Evolutionary conservation across 495 filamentous ascomycete genomes (phyloP), one percentile per base, ranked within the genome.

Genomic region (Neurospora tetraspora): DNA sequence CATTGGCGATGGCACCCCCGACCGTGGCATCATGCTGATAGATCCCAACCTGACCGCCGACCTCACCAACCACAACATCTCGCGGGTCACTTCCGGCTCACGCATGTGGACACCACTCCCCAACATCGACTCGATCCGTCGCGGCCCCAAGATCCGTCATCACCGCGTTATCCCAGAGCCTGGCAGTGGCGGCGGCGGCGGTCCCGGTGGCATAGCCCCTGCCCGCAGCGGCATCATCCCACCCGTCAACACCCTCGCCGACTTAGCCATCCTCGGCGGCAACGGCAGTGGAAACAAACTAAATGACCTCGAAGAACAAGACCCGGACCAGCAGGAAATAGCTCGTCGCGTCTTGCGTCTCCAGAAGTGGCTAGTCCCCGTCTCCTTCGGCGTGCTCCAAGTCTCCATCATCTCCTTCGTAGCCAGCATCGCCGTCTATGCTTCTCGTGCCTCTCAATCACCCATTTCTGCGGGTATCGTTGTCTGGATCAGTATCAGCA

Each of bases 61-160:
- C 12, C 36, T 39, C 9, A 16, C 59, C 42, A 14, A 14, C 14
- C 69, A 61, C 36, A 39, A 36, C 23, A 14, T 4, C 69, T 10
- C 42, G 38, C 42, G 53, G 34, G 53, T 65, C 14, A 65, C 53
- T 65, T 65, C 53, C 27, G 14, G 14, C 40, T 72, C 70, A 7
- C 40, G 47, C 61, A 70, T 31, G 5, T 65, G 53, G 53, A 65
- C 53, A 8, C 45, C 23, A 4, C 47, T 40, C 1, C 70, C 70
- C 1, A 71, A 76, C 39, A 38, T 76, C 38, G 68, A 68, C 20
- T 74, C 73, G 1, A 68, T 77, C 45, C 73, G 75, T n/a, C 75
- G 71, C 31, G 75, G 75, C 10, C 75, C 75, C 3, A 71, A 40
- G 7, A 36, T 75, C 14, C 75, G 75, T 12, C 71, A 75, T 47